These are phyloP conservation scores for Clavaria fumosa DNA, from an alignment of 768 basidiomycete genomes.

Conservation along the genomic window DNA sequence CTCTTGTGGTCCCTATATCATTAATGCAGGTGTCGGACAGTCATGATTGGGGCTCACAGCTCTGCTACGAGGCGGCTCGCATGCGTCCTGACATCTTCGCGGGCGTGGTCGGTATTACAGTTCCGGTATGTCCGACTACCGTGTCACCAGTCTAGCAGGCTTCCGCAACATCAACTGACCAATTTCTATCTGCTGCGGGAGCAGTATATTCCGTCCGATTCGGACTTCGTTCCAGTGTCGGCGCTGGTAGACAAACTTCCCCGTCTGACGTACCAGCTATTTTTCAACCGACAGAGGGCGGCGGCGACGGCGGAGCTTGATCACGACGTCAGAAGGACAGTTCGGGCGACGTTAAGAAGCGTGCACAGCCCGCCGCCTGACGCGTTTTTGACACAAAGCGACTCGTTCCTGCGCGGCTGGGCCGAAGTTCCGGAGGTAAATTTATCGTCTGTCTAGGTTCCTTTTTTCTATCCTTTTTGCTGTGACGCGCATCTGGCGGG, in stretches of 20 bases:
- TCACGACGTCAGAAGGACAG: slow-evolving; percentile 35
- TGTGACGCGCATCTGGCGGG: too few species aligned
- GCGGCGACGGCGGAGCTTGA: slow-evolving; percentile 39
- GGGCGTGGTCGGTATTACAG: slow-evolving; percentile 39
- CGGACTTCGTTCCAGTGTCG: slow-evolving; percentile 31
- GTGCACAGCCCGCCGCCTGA: slow-evolving; percentile 40
- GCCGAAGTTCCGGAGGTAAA: slow-evolving; percentile 27
- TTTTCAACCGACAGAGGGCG: slow-evolving; percentile 35
- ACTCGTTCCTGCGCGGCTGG: slow-evolving; percentile 41
- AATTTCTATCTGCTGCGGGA: not conserved
- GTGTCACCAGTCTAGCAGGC: too few species aligned
- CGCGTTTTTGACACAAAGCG: slow-evolving; percentile 32
- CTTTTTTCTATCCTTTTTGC: too few species aligned
- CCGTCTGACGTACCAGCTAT: slow-evolving; percentile 46
- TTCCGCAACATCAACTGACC: not conserved
- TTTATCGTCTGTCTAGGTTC: too few species aligned
- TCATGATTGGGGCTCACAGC: slow-evolving; percentile 62
- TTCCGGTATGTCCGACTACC: slow-evolving; percentile 50
- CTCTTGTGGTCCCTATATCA: not conserved
- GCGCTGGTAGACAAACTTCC: slow-evolving; percentile 28
- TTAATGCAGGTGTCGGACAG: slow-evolving; percentile 25
- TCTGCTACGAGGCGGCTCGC: slow-evolving; percentile 56
- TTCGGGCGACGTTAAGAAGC: slow-evolving; percentile 41
- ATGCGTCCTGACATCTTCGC: slow-evolving; percentile 48
- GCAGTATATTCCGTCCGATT: slow-evolving; percentile 46